phyloP scores from a whole-genome alignment of 257 asterid species.

The Penstemon eatonii region DNA sequence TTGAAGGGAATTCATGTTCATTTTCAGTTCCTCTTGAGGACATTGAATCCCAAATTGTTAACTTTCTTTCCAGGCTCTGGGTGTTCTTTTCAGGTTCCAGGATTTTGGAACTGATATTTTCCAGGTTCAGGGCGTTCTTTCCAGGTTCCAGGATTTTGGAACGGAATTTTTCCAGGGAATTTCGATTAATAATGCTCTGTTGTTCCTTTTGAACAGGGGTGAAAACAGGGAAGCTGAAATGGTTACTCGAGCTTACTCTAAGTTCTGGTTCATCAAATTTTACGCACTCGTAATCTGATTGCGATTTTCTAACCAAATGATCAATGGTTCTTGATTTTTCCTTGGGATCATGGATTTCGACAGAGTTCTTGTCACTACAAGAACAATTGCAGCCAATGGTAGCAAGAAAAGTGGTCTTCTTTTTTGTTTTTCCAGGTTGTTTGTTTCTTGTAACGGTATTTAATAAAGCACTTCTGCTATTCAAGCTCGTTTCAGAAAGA shows the following conservation, averaged over 20 bases:
- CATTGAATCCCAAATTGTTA: conserved; percentile 48
- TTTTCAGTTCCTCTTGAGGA: conserved; percentile 18
- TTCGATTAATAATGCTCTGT: conserved; percentile 21
- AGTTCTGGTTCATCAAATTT: conserved; percentile 18
- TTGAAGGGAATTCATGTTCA: conserved; percentile 24
- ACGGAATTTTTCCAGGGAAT: conserved; percentile 45
- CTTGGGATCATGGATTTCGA: conserved; percentile 29
- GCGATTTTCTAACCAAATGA: background rate
- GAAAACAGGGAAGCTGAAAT: conserved; percentile 35
- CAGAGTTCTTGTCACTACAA: conserved; percentile 46
- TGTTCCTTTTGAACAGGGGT: conserved; percentile 27
- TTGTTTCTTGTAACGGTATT: conserved; percentile 30
- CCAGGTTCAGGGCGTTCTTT: conserved; percentile 22
- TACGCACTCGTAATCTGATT: conserved; percentile 3
- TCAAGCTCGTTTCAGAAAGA: conserved; percentile 53
- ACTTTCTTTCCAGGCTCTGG: conserved; percentile 29
- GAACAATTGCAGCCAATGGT: conserved; percentile 41
- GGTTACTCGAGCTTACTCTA: conserved; percentile 13
- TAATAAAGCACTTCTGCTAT: conserved; percentile 40
- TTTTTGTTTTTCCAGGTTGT: conserved; percentile 23
- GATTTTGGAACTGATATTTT: conserved; percentile 44
- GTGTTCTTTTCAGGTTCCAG: conserved; percentile 25
- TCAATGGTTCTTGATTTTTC: conserved; percentile 25
- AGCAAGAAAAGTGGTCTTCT: conserved; percentile 40
- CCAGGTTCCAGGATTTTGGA: conserved; percentile 32